Evolutionary conservation across 1,284 basidiomycete species (phyloP).

Genomic region (Melanopsichium pennsylvanicum): DNA sequence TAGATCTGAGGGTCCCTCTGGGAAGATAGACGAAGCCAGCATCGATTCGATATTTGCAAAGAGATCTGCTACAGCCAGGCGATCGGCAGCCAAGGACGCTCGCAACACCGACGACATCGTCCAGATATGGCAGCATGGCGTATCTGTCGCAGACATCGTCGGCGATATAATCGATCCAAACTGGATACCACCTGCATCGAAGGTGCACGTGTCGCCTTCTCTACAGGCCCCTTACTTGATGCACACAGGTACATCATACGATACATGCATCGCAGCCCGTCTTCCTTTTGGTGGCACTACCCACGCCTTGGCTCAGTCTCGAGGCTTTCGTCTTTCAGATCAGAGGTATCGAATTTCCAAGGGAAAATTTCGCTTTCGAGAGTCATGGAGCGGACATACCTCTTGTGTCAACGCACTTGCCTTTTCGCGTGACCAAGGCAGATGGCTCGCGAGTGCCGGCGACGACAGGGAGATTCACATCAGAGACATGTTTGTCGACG

Average conservation of each 20-base stretch:
- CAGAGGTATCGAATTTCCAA: not conserved
- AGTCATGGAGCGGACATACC: not conserved
- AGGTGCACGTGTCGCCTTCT: not conserved
- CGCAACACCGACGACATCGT: not conserved
- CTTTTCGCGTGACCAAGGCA: constrained; percentile 26
- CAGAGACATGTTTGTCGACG: constrained; percentile 22
- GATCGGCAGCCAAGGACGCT: not conserved
- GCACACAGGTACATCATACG: not conserved
- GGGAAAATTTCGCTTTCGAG: constrained; percentile 5
- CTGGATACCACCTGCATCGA: not conserved
- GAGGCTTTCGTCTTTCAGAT: constrained; percentile 1
- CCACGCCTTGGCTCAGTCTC: constrained; percentile 3
- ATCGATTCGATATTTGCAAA: not conserved
- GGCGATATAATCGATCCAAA: constrained; percentile 5
- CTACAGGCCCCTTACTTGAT: not conserved
- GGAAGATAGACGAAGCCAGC: not conserved
- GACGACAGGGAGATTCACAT: constrained; percentile 36
- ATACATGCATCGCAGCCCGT: constrained; percentile 1
- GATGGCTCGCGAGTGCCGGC: constrained; percentile 34
- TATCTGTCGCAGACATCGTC: constrained; percentile 2
- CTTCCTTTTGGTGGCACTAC: not conserved
- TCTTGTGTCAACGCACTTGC: constrained; percentile 42
- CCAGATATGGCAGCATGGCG: constrained; percentile 7
- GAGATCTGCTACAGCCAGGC: not conserved
- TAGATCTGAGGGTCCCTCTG: not conserved